Base-by-base conservation (phyloP, 805 yeast genomes). In the Wickerhamomyces bisporus region DNA sequence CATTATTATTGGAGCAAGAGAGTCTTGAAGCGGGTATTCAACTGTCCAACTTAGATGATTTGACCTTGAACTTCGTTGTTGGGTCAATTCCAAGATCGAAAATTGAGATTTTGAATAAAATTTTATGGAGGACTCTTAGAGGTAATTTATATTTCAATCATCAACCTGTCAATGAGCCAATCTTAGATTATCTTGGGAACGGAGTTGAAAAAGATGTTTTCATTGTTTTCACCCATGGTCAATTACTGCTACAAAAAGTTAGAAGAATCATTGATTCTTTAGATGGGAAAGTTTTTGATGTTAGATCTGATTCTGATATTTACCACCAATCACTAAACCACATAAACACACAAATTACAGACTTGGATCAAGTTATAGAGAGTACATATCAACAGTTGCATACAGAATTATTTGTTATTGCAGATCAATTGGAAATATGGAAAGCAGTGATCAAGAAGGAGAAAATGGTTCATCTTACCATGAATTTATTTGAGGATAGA, bases 201-300 rank as follows among this genome's bases (percentile, higher is more conserved):
- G 65, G 62, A 36, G 75, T 82, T 10, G 80, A 75, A 46, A 91
- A 91, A 60, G 84, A 81, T 56, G 81, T 87, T 33, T 89, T 93
- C 55, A 77, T 94, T 43, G 80, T 91, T 27, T 89, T 89, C 54
- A 84, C 97, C 16, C 98, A 94, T 63, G 99, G 99, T 55, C 67
- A 75, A 26, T 64, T 82, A 44, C 71, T 93, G 40, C 60, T 82
- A 37, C 70, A 75, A 44, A 78, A 91, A 58, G 85, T 89, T 35
- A 77, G 73, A 54, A 83, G 80, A 57, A 86, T 94, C 40, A 78
- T 94, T 44, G 96, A 88, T 54, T 86, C 98, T 1, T 71, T 93
- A 49, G 96, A 88, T 52, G 96, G 95, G 7, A 77, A 72, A 44
- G 68, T 87, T 19, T 84, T 77, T 57, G 71, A 74, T 30, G 79